phyloP scores from a whole-genome alignment of 495 filamentous ascomycete genomes.

The Rhizodiscina lignyota region DNA sequence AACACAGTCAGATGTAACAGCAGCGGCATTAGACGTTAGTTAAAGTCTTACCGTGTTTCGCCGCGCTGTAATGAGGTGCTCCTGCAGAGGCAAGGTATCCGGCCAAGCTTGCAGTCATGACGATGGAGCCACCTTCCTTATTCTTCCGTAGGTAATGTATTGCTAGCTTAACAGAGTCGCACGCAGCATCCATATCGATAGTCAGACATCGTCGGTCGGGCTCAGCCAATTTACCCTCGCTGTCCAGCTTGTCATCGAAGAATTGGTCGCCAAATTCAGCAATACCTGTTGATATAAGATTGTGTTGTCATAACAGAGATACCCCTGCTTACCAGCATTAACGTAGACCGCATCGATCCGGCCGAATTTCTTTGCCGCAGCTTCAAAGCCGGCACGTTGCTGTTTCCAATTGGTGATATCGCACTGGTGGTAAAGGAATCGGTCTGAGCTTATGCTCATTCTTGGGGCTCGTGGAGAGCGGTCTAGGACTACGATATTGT shows the following conservation, averaged over 20 bases:
- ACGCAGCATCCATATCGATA: slow-evolving; percentile 18
- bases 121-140: slow-evolving; percentile 14
- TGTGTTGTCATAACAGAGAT: background rate
- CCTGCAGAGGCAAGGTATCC: slow-evolving; percentile 20
- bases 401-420: slow-evolving; percentile 17
- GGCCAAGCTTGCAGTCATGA: slow-evolving; percentile 17
- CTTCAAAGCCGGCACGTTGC: slow-evolving; percentile 16
- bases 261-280: slow-evolving; percentile 20
- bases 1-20: background rate
- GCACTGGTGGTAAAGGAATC: slow-evolving; percentile 16
- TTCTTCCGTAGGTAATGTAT: slow-evolving; percentile 18
- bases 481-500: slow-evolving; percentile 18
- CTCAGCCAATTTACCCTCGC: slow-evolving; percentile 13
- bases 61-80: slow-evolving; percentile 18
- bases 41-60: no score
- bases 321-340: slow-evolving; percentile 10
- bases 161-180: slow-evolving; percentile 17
- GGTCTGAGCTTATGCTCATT: slow-evolving; percentile 7
- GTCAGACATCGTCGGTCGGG: slow-evolving; percentile 15
- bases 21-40: slow-evolving; percentile 2
- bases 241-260: slow-evolving; percentile 15
- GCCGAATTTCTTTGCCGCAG: slow-evolving; percentile 12
- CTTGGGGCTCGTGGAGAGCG: slow-evolving; percentile 7
- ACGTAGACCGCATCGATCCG: slow-evolving; percentile 19
- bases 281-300: slow-evolving; percentile 9